These are phyloP conservation scores for Phaeosphaeria sp. DNA, from an alignment of 2,329 filamentous ascomycete genomes.

Conservation along the genomic window DNA sequence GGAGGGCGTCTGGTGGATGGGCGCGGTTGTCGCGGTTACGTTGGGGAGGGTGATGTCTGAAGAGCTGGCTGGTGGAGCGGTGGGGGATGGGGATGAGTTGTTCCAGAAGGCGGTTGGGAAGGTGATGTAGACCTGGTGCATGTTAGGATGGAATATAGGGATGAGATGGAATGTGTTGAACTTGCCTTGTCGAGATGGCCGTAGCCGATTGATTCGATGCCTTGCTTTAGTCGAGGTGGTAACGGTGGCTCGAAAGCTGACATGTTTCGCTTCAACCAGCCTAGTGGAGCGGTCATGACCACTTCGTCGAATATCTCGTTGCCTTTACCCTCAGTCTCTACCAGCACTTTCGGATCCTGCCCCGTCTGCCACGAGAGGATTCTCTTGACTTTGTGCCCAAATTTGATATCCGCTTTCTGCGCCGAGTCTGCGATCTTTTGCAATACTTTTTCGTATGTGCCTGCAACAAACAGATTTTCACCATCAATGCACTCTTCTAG, in stretches of 20 bases:
- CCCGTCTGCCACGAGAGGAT: conserved; percentile 37
- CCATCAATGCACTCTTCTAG: conserved; percentile 80
- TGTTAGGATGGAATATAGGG: conserved; percentile 23
- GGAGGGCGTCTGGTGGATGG: conserved; percentile 40
- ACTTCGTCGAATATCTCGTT: conserved; percentile 68
- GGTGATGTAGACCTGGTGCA: conserved; percentile 55
- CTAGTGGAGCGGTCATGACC: conserved; percentile 71
- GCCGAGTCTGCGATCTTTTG: conserved; percentile 65
- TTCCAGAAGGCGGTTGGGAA: conserved; percentile 83
- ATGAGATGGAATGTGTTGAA: conserved; percentile 14
- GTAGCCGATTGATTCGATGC: conserved; percentile 71
- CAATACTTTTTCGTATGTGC: conserved; percentile 67
- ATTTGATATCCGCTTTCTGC: conserved; percentile 62
- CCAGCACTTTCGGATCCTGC: conserved; percentile 30
- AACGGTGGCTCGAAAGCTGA: conserved; percentile 67
- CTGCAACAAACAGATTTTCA: conserved; percentile 68
- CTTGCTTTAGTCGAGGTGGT: conserved; percentile 63
- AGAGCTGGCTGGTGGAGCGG: conserved; percentile 4
- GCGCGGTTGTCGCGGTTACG: conserved; percentile 45
- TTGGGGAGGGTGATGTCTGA: conserved; percentile 39
- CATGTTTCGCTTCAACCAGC: conserved; percentile 54
- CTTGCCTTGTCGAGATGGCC: conserved; percentile 73
- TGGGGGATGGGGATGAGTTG: conserved; percentile 4
- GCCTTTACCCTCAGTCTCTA: conserved; percentile 57
- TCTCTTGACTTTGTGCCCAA: conserved; percentile 56